Evolutionary conservation across 2,329 filamentous ascomycete genomes (phyloP).

Genomic region (Scleromitrula shiraiana): DNA sequence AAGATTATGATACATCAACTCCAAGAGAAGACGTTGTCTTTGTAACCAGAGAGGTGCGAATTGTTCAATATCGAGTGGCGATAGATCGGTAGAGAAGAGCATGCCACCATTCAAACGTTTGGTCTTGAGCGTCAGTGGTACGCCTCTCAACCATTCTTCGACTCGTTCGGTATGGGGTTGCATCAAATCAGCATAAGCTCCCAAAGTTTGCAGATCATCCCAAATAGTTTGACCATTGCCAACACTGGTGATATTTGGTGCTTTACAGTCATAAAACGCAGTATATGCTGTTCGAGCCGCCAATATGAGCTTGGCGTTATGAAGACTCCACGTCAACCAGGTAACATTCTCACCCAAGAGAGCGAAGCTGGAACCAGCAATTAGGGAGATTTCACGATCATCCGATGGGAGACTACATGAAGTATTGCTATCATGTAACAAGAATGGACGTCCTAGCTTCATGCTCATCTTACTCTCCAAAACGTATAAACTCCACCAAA

Average conservation of each 20-base stretch:
- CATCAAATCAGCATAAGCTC: slow-evolving; percentile 27
- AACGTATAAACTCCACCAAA: slow-evolving; percentile 40
- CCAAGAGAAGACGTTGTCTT: slow-evolving; percentile 35
- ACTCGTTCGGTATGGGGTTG: slow-evolving; percentile 23
- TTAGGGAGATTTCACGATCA: slow-evolving; percentile 21
- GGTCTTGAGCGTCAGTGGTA: slow-evolving; percentile 35
- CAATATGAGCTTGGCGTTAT: slow-evolving; percentile 28
- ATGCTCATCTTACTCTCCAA: slow-evolving; percentile 35
- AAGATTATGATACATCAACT: slow-evolving; percentile 37
- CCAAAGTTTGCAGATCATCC: slow-evolving; percentile 26
- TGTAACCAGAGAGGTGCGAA: slow-evolving; percentile 37
- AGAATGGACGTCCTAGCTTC: slow-evolving; percentile 32
- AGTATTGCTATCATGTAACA: slow-evolving; percentile 23
- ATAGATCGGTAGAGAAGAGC: slow-evolving; percentile 34
- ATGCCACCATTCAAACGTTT: slow-evolving; percentile 27
- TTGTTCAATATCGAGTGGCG: slow-evolving; percentile 27
- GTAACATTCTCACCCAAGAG: slow-evolving; percentile 27
- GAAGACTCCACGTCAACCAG: slow-evolving; percentile 28
- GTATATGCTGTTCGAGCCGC: slow-evolving; percentile 26
- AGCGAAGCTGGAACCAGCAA: slow-evolving; percentile 25
- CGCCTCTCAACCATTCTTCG: slow-evolving; percentile 27
- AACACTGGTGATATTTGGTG: slow-evolving; percentile 17
- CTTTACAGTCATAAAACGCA: slow-evolving; percentile 26
- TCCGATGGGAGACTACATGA: slow-evolving; percentile 31
- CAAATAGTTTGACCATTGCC: slow-evolving; percentile 23